These are phyloP conservation scores for Rhodotorula toruloides DNA, from an alignment of 768 basidiomycete species.

Conservation along the genomic window DNA sequence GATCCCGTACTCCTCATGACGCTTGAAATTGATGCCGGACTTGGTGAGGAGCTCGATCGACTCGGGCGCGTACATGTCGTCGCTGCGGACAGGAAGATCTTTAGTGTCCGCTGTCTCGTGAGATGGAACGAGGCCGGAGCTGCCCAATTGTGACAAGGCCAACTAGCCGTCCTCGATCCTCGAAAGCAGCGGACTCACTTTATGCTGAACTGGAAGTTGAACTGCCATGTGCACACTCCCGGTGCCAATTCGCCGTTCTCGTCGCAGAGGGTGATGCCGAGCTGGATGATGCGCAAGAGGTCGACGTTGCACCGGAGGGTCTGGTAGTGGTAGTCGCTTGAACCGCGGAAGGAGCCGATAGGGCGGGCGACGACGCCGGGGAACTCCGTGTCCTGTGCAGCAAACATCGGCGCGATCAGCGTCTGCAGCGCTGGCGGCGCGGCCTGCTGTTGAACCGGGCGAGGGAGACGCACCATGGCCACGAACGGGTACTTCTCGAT, in stretches of 20 bases:
- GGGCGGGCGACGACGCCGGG: constrained; percentile 97
- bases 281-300: constrained; percentile 92
- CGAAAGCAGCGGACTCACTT: constrained; percentile 54
- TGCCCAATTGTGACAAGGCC: no score
- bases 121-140: not conserved
- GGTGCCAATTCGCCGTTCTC: constrained; percentile 86
- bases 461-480: constrained; percentile 65
- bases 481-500: constrained; percentile 88
- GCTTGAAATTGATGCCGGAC: constrained; percentile 90
- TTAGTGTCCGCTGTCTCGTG: no score
- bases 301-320: constrained; percentile 98
- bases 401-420: not conserved
- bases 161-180: no score
- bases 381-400: constrained; percentile 86
- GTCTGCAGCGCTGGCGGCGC: constrained; percentile 47
- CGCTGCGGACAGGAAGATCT: constrained; percentile 56
- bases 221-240: constrained; percentile 95
- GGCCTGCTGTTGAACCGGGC: constrained; percentile 54
- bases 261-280: constrained; percentile 89
- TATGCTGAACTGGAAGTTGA: constrained; percentile 91
- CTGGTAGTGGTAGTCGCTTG: constrained; percentile 98
- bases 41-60: constrained; percentile 90
- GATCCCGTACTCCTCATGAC: constrained; percentile 88
- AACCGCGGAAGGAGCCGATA: constrained; percentile 90
- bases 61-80: constrained; percentile 99